Evolutionary conservation across 306 rosid species (phyloP), one percentile per base, ranked within the genome.

Genomic region (Macrotyloma uniflorum): DNA sequence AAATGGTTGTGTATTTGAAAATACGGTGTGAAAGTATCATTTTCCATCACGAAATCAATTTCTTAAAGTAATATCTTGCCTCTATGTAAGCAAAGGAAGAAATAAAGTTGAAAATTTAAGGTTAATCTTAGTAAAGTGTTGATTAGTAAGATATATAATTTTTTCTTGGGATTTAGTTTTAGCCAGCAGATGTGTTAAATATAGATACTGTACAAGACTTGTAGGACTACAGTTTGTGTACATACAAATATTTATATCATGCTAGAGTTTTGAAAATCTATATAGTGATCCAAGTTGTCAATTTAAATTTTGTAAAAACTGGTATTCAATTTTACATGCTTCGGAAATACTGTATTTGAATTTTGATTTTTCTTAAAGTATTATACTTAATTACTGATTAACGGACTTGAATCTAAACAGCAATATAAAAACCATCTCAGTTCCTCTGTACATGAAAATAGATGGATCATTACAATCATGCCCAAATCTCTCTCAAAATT

Each of bases 401-500:
- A 75, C 51, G 16, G 35, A 51, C 40, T 83, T 75, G 78, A 61
- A 74, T 49, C 55, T 67, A 67, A 86, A 66, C 14, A 77, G 47
- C 43, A 75, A 84, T 70, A 70, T 85, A 69, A 73, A n/a, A 79
- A 64, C 81, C 88, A 78, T 73, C 62, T 70, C n/a, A 84, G 83
- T 80, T 86, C 84, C 70, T 75, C 91, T 90, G 88, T 90, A 90
- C 93, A 90, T 50, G 78, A 75, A 83, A 83, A 80, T 79, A 79
- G 80, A 81, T 66, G 76, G 59, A 86, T 77, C 78, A 77, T 84
- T 79, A 76, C 90, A 87, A 77, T 75, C 80, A 82, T 32, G 81
- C 87, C 88, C 89, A 79, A 74, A 55, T 86, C 80, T 86, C 80
- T 64, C 82, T 66, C 85, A 83, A 85, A 84, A 67, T 74, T 81